Evolutionary conservation across 1,284 basidiomycete species (phyloP), one percentile per base, ranked within the genome.

Genomic region (Sporisorium iseilematis-ciliati): DNA sequence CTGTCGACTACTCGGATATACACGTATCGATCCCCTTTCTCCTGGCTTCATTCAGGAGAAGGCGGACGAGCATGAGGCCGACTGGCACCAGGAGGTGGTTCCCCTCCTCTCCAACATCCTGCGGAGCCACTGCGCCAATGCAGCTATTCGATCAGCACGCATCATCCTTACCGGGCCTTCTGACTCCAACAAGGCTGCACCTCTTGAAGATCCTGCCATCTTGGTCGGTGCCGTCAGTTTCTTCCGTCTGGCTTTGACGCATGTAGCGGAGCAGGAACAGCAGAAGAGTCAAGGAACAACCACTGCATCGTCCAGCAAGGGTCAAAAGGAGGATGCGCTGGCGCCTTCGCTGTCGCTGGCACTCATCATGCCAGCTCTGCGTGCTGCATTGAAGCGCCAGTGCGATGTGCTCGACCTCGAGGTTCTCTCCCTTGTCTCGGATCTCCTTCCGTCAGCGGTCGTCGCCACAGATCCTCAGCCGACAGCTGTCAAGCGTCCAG

Each of bases 91-190:
- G 14, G 76, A 79, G 23, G 74, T 77, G 20, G 41, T 65, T 53
- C 64, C 63, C 3, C 63, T 82, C 40, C 54, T 83, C 8, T 68
- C 67, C 35, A 81, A 84, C 60, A 57, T 85, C n/a, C 69, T 85
- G 7, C 54, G 72, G 4, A 83, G 82, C 53, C 83, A 85, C 65
- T 79, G 76, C 38, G 83, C 82, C 18, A 81, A 83, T 42, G 73
- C 79, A 18, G 70, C 77, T 11, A 63, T 85, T 40, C 79, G 80
- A 25, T 64, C 68, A 2, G 77, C 81, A 21, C 71, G 78, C 41
- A 41, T 58, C 43, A 52, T 83, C 12, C 68, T 85, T 16, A 53
- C 65, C 3, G 50, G 48, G 18, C 31, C 52, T 29, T 7, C 31
- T 14, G 48, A 51, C 31, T 8, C 48, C n/a, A 31, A 21, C 29